Base-by-base conservation (phyloP, 2,329 filamentous ascomycete genomes). In the Beauveria rudraprayagi region DNA sequence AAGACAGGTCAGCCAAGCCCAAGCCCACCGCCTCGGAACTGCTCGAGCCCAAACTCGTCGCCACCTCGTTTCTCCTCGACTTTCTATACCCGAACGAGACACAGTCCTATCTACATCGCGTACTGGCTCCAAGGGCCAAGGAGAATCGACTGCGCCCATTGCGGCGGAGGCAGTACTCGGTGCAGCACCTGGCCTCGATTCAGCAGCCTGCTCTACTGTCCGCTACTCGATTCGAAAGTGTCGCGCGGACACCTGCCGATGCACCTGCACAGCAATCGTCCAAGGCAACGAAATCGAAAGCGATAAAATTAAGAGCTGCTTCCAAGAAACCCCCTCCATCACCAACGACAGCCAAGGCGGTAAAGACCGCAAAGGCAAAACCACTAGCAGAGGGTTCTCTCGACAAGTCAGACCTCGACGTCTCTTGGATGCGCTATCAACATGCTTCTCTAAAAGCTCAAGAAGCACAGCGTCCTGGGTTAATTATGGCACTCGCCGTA, bases 71-170 rank as follows among this genome's bases (percentile, higher is more conserved):
- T 60, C 70, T 82, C 53, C 77, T 85, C 68, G 82, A 84, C 68
- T 84, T 84, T 59, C 70, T 84, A 9, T 84, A 83, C 57, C 82
- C 82, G 5, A 76, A 67, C 40, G 76, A 76, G 10, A 75, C 79
- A 11, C 61, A 77, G 14, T 70, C 75, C 16, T 70, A 80, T 5
- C 66, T 81, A 62, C 76, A 76, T 47, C 75, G 74, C 30, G 16
- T 48, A 9, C 41, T 60, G 14, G 58, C 66, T 6, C 58, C 58
- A 3, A 11, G 43, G 16, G 28, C 58, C n/a, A 47, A 17, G 22
- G n/a, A 50, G 14, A 53, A 47, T 22, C 40, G 50, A 8, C 16
- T 60, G 10, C 58, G 50, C 16, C 58, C 58, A 16, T 22, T 60
- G 22, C 58, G 58, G 5, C 58, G 58, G 24, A 54, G 58, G 58